Base-by-base conservation (phyloP, 495 filamentous ascomycete genomes). In the Darksidea phi region DNA sequence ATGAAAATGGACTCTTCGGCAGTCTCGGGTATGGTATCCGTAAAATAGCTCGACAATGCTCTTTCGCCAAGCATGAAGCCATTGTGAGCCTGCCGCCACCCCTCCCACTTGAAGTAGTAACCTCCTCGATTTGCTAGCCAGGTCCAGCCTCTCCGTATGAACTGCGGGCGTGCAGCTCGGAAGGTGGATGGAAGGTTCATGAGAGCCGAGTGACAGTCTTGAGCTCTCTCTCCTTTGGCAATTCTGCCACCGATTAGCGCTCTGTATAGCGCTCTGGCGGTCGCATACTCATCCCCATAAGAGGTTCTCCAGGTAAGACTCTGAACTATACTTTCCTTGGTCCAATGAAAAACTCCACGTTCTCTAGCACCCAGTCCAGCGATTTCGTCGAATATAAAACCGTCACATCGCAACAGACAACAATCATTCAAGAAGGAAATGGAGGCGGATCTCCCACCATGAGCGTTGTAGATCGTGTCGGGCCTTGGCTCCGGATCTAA, bases 51-150 rank as follows among this genome's bases (percentile, higher is more conserved):
- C 8, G 21, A 3, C 6, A 54, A 43, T 1, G 3, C 2, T 1
- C 2, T 17, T 24, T 18, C 15, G 13, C 51, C 51, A 3, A 54
- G 32, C 10, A 2, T 2, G 32, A 54, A 43, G 20, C 42, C 20
- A 3, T 10, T n/a, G 51, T 54, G 41, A 5, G 51, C 51, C 4
- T 13, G 3, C 12, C 51, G 51, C 3, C 8, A 54, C 6, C 51
- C 3, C 21, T 41, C 15, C 51, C 51, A 54, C 12, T 18, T 5
- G 51, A 10, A 54, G 21, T 54, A 54, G 24, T 54, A 54, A 3
- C 51, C 51, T 23, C 17, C 36, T 42, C 2, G 32, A 43, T 34
- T 18, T 23, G 32, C 13, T 3, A 54, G 51, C 20, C 20, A 54
- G 23, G 17, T 41, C 51, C 51, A 54, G 4, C 51, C 51, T 13